Conservation (phyloP, 2,329 filamentous ascomycete genomes). For the Boeremia exigua region DNA sequence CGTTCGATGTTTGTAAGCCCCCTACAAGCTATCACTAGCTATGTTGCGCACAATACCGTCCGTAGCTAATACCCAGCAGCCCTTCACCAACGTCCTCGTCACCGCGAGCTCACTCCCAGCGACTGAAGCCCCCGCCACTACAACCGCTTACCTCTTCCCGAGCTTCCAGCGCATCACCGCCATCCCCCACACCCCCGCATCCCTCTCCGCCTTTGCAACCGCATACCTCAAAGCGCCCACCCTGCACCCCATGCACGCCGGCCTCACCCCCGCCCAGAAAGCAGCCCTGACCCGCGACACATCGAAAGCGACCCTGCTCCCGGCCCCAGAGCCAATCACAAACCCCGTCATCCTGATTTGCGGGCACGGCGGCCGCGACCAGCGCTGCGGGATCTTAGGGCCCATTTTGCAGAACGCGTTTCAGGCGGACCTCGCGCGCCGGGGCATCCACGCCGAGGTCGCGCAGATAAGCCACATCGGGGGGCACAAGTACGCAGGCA, state of each 20-base stretch:
- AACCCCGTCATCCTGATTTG: constrained; percentile 74
- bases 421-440: constrained; percentile 60
- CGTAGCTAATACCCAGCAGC: constrained; percentile 57
- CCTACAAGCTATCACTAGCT: background rate
- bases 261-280: constrained; percentile 61
- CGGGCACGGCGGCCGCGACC: constrained; percentile 82
- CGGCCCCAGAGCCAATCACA: constrained; percentile 57
- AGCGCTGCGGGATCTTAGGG: constrained; percentile 80
- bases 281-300: constrained; percentile 55
- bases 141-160: constrained; percentile 72
- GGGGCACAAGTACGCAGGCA: constrained; percentile 85
- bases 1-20: constrained; percentile 53
- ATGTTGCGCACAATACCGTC: too few species aligned
- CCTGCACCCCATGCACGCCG: constrained; percentile 67
- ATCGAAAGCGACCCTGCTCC: constrained; percentile 54
- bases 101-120: constrained; percentile 77
- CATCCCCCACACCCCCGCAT: constrained; percentile 67
- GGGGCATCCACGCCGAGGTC: constrained; percentile 64
- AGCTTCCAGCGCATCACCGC: constrained; percentile 80
- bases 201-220: constrained; percentile 63
- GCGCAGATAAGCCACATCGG: constrained; percentile 80
- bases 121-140: constrained; percentile 5
- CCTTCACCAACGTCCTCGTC: constrained; percentile 80
- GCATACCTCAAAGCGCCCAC: constrained; percentile 69
- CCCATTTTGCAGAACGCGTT: constrained; percentile 77